Base-by-base conservation (phyloP, 108 stramenopile genomes). In the Cylindrotheca closterium region DNA sequence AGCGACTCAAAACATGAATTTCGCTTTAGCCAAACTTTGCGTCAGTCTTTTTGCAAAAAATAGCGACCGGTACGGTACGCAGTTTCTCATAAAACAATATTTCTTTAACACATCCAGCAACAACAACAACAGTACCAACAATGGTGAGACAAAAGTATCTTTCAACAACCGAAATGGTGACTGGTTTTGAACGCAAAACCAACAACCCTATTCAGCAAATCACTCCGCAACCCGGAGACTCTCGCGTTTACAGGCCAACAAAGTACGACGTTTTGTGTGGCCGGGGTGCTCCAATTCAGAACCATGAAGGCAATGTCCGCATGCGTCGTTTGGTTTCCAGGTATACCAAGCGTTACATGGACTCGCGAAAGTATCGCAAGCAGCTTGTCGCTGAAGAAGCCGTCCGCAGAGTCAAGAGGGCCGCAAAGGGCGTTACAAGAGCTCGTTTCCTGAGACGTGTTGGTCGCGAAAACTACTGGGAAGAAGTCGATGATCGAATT, bases 231-330 rank as follows among this genome's bases (percentile, higher is more conserved):
- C 63, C 63, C 26, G 63, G 63, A 52, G 63, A 64, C 25, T 64
- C n/a, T 29, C 51, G 63, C 22, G 34, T 64, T 18, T 54, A 67
- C 29, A 30, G 66, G 10, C 66, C 66, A 5, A 67, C 56, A 22
- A 56, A 67, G 66, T 55, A 67, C 66, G 66, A 67, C 47, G 66
- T 67, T 29, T 25, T 67, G 30, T 67, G 55, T 48, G 66, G 66
- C 0, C 37, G 66, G 47, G 66, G 66, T 24, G 54, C 52, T 34
- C 66, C 66, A 17, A 58, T 58, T 26, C 66, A 67, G 48, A 47
- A 58, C n/a, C 66, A 67, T 27, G 10, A 15, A 3, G 66, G 66
- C 8, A 67, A 67, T 28, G 10, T 67, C 27, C 21, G 66, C 4
- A 50, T 67, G 55, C 55, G 63, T 32, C 30, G 25, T 12, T 53